Base-by-base conservation (phyloP, 2,329 filamentous ascomycete genomes). In the Sporothrix variecibatus region DNA sequence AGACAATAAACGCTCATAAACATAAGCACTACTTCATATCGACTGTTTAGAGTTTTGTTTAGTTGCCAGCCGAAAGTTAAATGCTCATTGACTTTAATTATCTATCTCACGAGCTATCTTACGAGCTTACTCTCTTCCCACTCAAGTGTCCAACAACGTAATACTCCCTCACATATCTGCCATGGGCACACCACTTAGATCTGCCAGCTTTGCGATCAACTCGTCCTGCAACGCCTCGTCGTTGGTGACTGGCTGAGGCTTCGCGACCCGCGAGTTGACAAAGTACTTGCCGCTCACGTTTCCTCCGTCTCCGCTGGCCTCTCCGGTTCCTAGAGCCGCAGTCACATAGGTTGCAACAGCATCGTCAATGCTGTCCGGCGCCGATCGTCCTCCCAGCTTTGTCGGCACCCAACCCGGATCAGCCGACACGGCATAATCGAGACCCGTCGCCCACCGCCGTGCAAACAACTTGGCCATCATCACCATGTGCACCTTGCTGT, bases 401-500 rank as follows among this genome's bases (percentile, higher is more conserved):
- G 86, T 88, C 11, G 85, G 80, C 51, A 88, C 84, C 87, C 87
- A 89, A 1, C 87, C 87, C 0, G 87, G 87, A 60, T 86, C 86
- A 46, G 84, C 85, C 76, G 84, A 80, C 0, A 87, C 83, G 1
- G 53, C 26, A 6, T 20, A 12, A 1, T 71, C 51, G 9, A 56
- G 3, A 3, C 9, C 3, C 0, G 77, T 77, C 8, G 72, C 73
- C 79, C 84, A 86, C 8, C 82, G 80, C 15, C 85, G 80, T 0
- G 87, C 84, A 74, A 90, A 86, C 2, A 85, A 86, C 73, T 86
- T 87, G 0, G 87, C 86, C 17, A 90, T 82, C 79, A 90, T 82
- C 43, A 87, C 81, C 75, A 87, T 85, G 75, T 90, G 87, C 43
- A 90, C 78, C 79, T 91, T 90, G 74, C 82, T 87, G 75, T 89